These are phyloP conservation scores for Xylaria polymorpha DNA, from an alignment of 2,329 filamentous ascomycete genomes.

Conservation along the genomic window DNA sequence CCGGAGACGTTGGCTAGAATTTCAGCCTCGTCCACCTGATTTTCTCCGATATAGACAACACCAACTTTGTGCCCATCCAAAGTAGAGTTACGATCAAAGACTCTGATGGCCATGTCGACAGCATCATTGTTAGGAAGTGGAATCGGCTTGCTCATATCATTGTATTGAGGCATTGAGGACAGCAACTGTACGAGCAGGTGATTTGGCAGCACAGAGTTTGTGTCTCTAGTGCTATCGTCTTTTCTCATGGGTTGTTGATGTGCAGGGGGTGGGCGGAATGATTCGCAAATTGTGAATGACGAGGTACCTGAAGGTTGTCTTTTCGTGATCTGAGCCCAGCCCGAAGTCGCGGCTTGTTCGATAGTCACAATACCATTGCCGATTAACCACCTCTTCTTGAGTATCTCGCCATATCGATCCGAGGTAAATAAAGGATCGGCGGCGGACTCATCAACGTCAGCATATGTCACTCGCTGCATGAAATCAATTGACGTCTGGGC, in stretches of 20 bases:
- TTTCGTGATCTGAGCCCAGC: conserved; percentile 77
- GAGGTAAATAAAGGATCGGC: conserved; percentile 74
- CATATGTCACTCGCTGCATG: conserved; percentile 88
- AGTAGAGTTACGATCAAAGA: conserved; percentile 88
- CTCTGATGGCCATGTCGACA: conserved; percentile 77
- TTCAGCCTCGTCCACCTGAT: conserved; percentile 83
- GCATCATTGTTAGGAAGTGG: conserved; percentile 77
- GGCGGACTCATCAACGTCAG: conserved; percentile 82
- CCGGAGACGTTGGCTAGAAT: conserved; percentile 89
- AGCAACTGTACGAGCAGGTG: conserved; percentile 78
- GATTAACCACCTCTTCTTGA: conserved; percentile 76
- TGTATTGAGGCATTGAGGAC: conserved; percentile 69
- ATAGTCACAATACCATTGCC: conserved; percentile 80
- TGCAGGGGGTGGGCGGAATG: conserved; percentile 67
- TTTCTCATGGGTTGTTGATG: conserved; percentile 61
- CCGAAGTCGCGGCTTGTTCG: conserved; percentile 74
- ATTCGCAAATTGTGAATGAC: conserved; percentile 68
- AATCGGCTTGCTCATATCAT: conserved; percentile 73
- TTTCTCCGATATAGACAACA: conserved; percentile 90
- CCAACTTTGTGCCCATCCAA: conserved; percentile 97
- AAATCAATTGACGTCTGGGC: conserved; percentile 94
- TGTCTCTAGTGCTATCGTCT: conserved; percentile 62
- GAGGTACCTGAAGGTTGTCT: conserved; percentile 77
- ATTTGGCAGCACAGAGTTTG: conserved; percentile 75
- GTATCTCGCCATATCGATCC: conserved; percentile 72